Evolutionary conservation across 805 yeast genomes (phyloP).

Genomic region (Candida peoriensis): DNA sequence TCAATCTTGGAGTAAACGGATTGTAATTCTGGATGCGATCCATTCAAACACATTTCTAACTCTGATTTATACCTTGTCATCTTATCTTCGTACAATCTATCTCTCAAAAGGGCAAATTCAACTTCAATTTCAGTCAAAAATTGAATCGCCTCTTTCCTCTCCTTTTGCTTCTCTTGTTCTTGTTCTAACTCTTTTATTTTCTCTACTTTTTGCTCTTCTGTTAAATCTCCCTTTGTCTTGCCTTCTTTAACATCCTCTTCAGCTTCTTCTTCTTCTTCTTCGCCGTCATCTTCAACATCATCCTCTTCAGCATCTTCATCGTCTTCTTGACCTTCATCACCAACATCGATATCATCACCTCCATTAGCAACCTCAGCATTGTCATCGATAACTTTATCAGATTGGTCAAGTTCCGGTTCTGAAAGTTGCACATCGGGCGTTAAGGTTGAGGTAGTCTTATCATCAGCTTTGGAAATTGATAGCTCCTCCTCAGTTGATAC

Average conservation of each 20-base stretch:
- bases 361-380: slow-evolving; percentile 16
- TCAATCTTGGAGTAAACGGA: slow-evolving; percentile 67
- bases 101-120: slow-evolving; percentile 82
- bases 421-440: background rate
- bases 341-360: slow-evolving; percentile 11
- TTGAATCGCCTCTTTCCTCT: slow-evolving; percentile 59
- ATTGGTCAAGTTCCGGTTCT: slow-evolving; percentile 7
- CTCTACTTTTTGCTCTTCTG: slow-evolving; percentile 18
- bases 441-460: too few relatives aligned
- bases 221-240: slow-evolving; percentile 20
- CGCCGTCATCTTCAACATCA: slow-evolving; percentile 14
- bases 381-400: too few relatives aligned
- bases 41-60: slow-evolving; percentile 78
- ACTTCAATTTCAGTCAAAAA: slow-evolving; percentile 77
- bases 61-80: slow-evolving; percentile 74
- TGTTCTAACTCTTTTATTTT: slow-evolving; percentile 19
- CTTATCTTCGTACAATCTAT: slow-evolving; percentile 79
- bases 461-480: too few relatives aligned
- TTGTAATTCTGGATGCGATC: slow-evolving; percentile 87
- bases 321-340: slow-evolving; percentile 9
- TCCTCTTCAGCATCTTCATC: slow-evolving; percentile 18
- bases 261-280: slow-evolving; percentile 19
- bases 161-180: slow-evolving; percentile 30
- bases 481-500: too few relatives aligned
- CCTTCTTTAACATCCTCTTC: slow-evolving; percentile 19